Evolutionary conservation across 73 alveolate genomes (phyloP).

Genomic region (Paramecium primaurelia): DNA sequence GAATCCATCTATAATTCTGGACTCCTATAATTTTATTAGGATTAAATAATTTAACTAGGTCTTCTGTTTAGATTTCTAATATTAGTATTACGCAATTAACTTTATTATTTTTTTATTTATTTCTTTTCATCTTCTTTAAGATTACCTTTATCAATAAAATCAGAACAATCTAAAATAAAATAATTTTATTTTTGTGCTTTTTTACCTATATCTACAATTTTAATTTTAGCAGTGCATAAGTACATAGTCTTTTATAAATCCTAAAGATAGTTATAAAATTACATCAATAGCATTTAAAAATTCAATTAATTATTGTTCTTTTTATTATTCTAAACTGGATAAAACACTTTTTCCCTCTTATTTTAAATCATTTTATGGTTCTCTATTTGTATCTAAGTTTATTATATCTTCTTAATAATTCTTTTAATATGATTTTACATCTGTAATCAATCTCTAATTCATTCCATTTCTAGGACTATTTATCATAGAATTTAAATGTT

Average conservation of each 20-base stretch:
- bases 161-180: not conserved
- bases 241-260: not conserved
- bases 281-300: not conserved
- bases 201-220: not conserved
- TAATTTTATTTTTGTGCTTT: not conserved
- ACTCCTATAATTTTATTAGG: not conserved
- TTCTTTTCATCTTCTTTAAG: not conserved
- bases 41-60: not conserved
- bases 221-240: not conserved
- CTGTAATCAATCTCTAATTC: not conserved
- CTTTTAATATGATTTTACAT: not conserved
- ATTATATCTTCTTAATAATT: not conserved
- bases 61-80: not conserved
- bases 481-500: not conserved
- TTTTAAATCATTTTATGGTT: not conserved
- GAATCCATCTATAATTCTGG: not conserved
- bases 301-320: not conserved
- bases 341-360: not conserved
- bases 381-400: not conserved
- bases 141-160: not conserved
- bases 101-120: not conserved
- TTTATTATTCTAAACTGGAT: not conserved
- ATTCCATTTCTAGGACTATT: not conserved
- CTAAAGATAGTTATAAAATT: not conserved
- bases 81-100: not conserved